Base-by-base conservation (phyloP, 2,329 filamentous ascomycete species). In the Fusarium sp. region DNA sequence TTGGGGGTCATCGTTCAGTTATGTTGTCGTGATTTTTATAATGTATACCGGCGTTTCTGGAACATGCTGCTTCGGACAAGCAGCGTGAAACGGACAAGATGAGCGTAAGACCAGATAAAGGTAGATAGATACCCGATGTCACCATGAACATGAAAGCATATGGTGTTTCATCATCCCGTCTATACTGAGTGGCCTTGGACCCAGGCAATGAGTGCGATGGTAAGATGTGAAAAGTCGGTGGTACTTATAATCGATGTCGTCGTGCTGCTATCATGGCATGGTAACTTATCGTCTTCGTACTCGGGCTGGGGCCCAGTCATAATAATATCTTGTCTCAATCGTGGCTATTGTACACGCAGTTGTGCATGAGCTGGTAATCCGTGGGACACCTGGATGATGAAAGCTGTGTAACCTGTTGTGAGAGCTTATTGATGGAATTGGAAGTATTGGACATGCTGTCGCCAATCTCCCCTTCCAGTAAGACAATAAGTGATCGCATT, bases 121-220 rank as follows among this genome's bases (percentile, higher is more conserved):
- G 49, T 50, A 47, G 57, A 42, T 58, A 66, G 64, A 66, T 66
- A 67, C 64, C 64, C 59, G 41, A 43, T 46, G 32, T 34, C 47
- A 52, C 57, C 15, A 54, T 53, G 51, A 26, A 58, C 38, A 61
- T 15, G n/a, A 46, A 39, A 44, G 52, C 12, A 44, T 38, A 56
- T 51, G 12, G 36, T 25, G 41, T 26, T 34, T 26, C 24, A 34
- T n/a, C 15, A 35, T 22, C 24, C 29, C 34, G 32, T 46, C 15
- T 6, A 38, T 7, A 7, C 24, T 39, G 10, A 12, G 19, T 19
- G 19, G 3, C 19, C 25, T 44, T 35, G n/a, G 36, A 35, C 26
- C 25, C 12, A 42, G 34, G 15, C 9, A 28, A 15, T 25, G 22
- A 36, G 40, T n/a, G 32, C 7, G 43, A 36, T 22, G 32, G 26